These are phyloP conservation scores for Bryoerythrophyllum caledonicum DNA, from an alignment of 225 moss, liverwort and hornwort species.

Conservation along the genomic window DNA sequence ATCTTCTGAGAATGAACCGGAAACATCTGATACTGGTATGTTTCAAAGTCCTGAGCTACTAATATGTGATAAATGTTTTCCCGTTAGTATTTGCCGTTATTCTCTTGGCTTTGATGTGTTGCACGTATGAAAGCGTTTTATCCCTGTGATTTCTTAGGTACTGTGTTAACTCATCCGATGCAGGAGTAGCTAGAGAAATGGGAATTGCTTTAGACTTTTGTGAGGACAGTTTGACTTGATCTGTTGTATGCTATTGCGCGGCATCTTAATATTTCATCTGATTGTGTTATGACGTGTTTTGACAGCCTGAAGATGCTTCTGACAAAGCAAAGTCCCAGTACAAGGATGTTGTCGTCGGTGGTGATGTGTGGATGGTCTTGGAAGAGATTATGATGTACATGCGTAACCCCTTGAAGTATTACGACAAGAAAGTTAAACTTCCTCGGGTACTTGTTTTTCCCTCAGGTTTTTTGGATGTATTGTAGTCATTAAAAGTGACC, in stretches of 20 bases:
- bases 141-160: not conserved
- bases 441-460: slow-evolving; percentile 69
- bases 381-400: slow-evolving; percentile 98
- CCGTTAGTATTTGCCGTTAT: not conserved
- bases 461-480: not conserved
- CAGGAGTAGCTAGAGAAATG: not conserved
- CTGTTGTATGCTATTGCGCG: slow-evolving; percentile 5
- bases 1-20: slow-evolving; percentile 90
- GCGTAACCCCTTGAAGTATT: slow-evolving; percentile 93
- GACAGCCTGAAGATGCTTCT: slow-evolving; percentile 95
- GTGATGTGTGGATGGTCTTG: slow-evolving; percentile 97
- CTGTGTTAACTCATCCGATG: not conserved
- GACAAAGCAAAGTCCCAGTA: slow-evolving; percentile 93
- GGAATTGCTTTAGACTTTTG: not conserved
- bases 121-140: not conserved
- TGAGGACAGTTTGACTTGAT: not conserved
- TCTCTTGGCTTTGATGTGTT: slow-evolving; percentile 4
- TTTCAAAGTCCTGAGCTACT: not conserved
- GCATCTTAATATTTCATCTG: slow-evolving; percentile 3
- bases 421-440: slow-evolving; percentile 72
- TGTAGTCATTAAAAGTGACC: not conserved
- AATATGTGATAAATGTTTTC: not conserved
- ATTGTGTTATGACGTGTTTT: slow-evolving; percentile 12
- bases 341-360: slow-evolving; percentile 97
- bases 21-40: slow-evolving; percentile 80